Percentiles rank a stretch among this genome's conserved stretches.
These are phyloP conservation scores for Sutorius eximius DNA, from an alignment of 1,284 basidiomycete genomes.

Conservation along the genomic window DNA sequence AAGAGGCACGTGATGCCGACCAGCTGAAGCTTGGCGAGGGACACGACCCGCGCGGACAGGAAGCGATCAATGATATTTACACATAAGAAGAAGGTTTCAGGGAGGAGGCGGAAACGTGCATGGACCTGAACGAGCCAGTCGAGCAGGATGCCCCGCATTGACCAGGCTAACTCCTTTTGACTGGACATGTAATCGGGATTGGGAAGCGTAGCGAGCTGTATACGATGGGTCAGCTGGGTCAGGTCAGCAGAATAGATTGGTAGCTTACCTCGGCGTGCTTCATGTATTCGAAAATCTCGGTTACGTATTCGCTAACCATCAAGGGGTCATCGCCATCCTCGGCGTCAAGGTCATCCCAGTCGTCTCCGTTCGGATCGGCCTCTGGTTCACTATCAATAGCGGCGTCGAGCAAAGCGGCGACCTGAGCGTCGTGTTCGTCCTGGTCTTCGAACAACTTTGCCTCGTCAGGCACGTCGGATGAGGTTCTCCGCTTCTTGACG, in stretches of 20 bases:
- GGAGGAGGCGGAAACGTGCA: constrained; percentile 88
- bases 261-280: constrained; percentile 63
- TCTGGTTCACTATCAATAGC: constrained; percentile 46
- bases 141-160: constrained; percentile 91
- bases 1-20: constrained; percentile 95
- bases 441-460: constrained; percentile 34
- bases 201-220: constrained; percentile 77
- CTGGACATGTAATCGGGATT: constrained; percentile 89
- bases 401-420: constrained; percentile 40
- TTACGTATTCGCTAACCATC: constrained; percentile 97
- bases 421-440: constrained; percentile 28
- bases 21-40: constrained; percentile 90
- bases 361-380: constrained; percentile 59
- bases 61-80: constrained; percentile 98
- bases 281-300: constrained; percentile 93
- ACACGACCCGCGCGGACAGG: constrained; percentile 87
- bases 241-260: constrained; percentile 8
- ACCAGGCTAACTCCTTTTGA: constrained; percentile 91
- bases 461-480: constrained; percentile 63
- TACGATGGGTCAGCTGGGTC: constrained; percentile 8
- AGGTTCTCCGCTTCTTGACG: constrained; percentile 72
- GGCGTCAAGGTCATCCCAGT: constrained; percentile 88
- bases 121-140: constrained; percentile 99
- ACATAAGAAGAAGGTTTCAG: constrained; percentile 94
- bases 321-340: constrained; percentile 94